A percentile compares a stretch with the other conserved stretches of the same genome.
phyloP scores from a whole-genome alignment of 1,139 yeast genomes.

The Candida labiduridarum region DNA sequence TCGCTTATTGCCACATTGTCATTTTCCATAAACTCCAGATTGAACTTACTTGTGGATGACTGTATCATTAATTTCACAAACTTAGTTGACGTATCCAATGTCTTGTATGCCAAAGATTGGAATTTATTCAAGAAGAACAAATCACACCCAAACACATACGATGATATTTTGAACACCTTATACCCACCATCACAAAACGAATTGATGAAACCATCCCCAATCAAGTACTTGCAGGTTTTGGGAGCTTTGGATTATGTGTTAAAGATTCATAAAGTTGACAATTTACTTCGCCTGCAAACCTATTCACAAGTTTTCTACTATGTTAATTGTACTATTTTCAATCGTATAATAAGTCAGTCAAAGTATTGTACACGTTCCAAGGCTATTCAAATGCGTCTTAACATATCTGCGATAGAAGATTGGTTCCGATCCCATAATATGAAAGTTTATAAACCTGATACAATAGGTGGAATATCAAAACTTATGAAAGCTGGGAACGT shows the following conservation, averaged over 20 bases:
- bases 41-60: conserved; percentile 58
- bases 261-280: conserved; percentile 79
- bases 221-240: conserved; percentile 79
- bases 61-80: conserved; percentile 66
- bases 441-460: conserved; percentile 51
- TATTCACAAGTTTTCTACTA: conserved; percentile 79
- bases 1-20: conserved; percentile 65
- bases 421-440: conserved; percentile 86
- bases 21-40: conserved; percentile 63
- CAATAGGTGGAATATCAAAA: conserved; percentile 26
- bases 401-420: conserved; percentile 84
- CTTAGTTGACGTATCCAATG: conserved; percentile 63
- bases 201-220: conserved; percentile 78
- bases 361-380: conserved; percentile 75
- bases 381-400: conserved; percentile 88
- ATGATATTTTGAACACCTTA: conserved; percentile 67
- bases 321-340: conserved; percentile 73
- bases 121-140: conserved; percentile 61
- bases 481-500: conserved; percentile 22
- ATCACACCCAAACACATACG: conserved; percentile 52
- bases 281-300: conserved; percentile 73
- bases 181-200: conserved; percentile 73
- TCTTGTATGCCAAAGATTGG: conserved; percentile 73
- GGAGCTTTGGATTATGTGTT: conserved; percentile 88
- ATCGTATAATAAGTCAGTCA: conserved; percentile 65